Conservation (phyloP, 768 basidiomycete species). For the Xerocomus brunneocitrinus region DNA sequence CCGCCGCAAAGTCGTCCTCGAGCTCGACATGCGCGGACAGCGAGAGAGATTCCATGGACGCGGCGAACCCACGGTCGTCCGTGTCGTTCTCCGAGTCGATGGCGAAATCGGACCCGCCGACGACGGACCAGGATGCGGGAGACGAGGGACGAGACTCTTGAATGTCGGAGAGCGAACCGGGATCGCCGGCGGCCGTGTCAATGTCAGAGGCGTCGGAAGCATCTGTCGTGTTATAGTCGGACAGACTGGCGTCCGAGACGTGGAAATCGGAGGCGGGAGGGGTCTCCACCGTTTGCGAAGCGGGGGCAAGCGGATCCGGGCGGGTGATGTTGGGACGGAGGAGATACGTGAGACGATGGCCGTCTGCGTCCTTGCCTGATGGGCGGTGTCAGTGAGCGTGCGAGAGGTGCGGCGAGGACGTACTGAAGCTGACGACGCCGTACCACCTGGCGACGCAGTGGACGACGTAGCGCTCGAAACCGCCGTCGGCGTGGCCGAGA, state of each 20-base stretch:
- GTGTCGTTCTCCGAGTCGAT: conserved; percentile 26
- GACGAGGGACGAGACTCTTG: conserved; percentile 27
- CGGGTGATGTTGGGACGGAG: conserved; percentile 71
- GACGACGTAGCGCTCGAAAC: conserved; percentile 75
- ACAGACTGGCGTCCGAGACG: conserved; percentile 42
- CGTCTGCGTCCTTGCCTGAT: conserved; percentile 41
- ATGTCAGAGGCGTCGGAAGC: conserved; percentile 27
- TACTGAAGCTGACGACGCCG: conserved; percentile 78
- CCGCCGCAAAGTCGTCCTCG: conserved; percentile 7
- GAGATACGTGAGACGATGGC: conserved; percentile 68
- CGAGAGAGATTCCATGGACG: conserved; percentile 33
- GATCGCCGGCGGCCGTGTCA: conserved; percentile 16
- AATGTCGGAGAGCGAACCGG: conserved; percentile 23
- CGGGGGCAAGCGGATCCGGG: conserved; percentile 41
- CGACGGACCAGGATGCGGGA: conserved; percentile 37
- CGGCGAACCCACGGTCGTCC: conserved; percentile 31
- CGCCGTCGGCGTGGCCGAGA: conserved; percentile 41
- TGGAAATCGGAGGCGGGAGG: conserved; percentile 61
- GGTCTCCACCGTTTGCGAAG: conserved; percentile 49
- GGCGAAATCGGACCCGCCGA: conserved; percentile 31
- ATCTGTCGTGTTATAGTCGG: conserved; percentile 31
- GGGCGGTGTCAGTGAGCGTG: conserved; percentile 15
- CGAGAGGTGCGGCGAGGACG: conserved; percentile 22
- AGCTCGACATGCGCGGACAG: conserved; percentile 25
- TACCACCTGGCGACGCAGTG: conserved; percentile 82